Conservation (phyloP, 306 rosid species). For the Trifolium pratense region DNA sequence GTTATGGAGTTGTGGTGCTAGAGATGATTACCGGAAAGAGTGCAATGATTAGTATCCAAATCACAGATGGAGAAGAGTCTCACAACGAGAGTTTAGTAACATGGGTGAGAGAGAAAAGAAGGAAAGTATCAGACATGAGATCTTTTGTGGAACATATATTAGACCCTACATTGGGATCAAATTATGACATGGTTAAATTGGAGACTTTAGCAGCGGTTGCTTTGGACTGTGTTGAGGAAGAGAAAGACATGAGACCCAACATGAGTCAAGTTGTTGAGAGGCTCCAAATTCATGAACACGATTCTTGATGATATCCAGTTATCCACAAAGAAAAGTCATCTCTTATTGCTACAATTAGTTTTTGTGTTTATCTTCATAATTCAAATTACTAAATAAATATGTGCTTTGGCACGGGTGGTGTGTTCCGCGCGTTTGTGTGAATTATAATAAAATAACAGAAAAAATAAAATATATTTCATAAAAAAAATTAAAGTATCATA, state of each 20-base stretch:
- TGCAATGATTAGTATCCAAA: neutral
- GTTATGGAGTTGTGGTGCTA: neutral
- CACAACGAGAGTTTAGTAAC: slow-evolving; percentile 17
- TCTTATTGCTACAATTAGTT: neutral
- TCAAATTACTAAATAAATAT: too few relatives aligned
- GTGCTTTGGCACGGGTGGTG: too few relatives aligned
- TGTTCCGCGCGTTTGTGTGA: too few relatives aligned
- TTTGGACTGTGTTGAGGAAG: neutral
- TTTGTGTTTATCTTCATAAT: neutral
- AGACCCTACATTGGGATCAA: neutral
- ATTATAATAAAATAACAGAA: too few relatives aligned
- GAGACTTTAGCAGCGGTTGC: slow-evolving; percentile 14
- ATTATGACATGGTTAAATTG: neutral
- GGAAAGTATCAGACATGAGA: neutral
- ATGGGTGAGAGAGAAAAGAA: slow-evolving; percentile 27
- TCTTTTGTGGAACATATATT: slow-evolving; percentile 18
- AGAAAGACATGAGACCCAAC: neutral
- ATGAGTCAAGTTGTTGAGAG: slow-evolving; percentile 1
- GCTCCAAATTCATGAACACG: neutral
- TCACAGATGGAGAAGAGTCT: neutral
- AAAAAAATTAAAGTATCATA: too few relatives aligned
- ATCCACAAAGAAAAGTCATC: neutral
- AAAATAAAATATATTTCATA: too few relatives aligned
- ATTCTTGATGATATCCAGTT: neutral
- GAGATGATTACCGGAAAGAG: slow-evolving; percentile 28